Evolutionary conservation across 352 stramenopile species (phyloP), one percentile per base, ranked within the genome.

Genomic region (Phytophthora gonapodyides): DNA sequence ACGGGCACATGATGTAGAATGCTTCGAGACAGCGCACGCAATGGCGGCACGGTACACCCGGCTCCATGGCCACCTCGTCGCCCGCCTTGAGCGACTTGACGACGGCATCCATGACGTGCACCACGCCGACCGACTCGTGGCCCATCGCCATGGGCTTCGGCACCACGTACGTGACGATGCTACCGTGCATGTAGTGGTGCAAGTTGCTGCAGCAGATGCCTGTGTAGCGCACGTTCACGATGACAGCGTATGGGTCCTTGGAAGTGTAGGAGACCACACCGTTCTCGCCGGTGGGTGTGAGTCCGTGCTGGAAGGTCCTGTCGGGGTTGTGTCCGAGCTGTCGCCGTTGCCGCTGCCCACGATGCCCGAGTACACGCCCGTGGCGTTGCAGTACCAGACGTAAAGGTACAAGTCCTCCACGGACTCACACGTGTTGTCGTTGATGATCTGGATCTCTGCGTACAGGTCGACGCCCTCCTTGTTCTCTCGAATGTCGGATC

Each of bases 321-420:
- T 71, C 37, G 24, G 60, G 40, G 51, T 60, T 2, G 40, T 41
- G 34, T 71, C 64, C 24, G 51, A 52, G 40, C 33, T 61, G 51
- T 71, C 57, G n/a, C 57, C 57, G 41, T 71, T 71, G 21, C 57
- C 57, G 30, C 57, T 53, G 30, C 51, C 46, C 36, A 67, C 45
- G 50, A 71, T 63, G n/a, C 64, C 64, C 7, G 64, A 67, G 51
- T 67, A 67, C 31, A 67, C 57, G 34, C 52, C 64, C 16, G 57
- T 67, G 52, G 57, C 15, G 64, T 67, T 71, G 64, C 57, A 64
- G 46, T 71, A 57, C 64, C 64, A 71, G 58, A 64, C 64, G 52
- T 71, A 51, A 33, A 71, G n/a, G 42, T 63, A 64, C 17, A 71
- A 52, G 34, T 31, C 37, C 51, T 63, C 16, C 9, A 71, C 64